These are phyloP conservation scores for Yarrowia sp. DNA, from an alignment of 805 yeast species.

Conservation along the genomic window DNA sequence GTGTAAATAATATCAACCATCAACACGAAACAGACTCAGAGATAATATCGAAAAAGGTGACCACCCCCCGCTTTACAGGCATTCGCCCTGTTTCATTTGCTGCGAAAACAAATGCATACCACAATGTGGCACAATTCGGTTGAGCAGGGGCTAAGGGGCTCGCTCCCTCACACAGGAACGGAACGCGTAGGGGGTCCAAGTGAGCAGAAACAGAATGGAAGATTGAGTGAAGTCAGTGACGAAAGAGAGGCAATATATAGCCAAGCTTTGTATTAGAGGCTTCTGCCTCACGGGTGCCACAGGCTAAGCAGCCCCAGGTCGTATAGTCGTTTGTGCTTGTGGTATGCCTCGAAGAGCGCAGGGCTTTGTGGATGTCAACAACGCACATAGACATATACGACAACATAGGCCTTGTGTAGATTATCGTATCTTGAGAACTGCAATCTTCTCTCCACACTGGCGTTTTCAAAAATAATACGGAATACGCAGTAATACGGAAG, in stretches of 20 bases:
- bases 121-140: not conserved
- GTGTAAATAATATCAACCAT: no score
- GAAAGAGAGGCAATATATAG: no score
- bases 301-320: not conserved
- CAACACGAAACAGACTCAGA: no score
- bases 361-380: not conserved
- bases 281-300: not conserved
- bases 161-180: not conserved
- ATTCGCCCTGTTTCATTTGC: not conserved
- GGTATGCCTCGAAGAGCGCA: constrained; percentile 5
- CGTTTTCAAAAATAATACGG: no score
- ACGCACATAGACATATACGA: not conserved
- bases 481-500: not conserved
- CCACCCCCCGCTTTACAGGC: not conserved
- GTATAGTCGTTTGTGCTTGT: not conserved
- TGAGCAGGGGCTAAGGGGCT: not conserved
- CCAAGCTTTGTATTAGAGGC: no score
- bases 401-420: not conserved
- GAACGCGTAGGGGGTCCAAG: no score
- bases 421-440: not conserved
- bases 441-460: no score
- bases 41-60: no score
- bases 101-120: not conserved
- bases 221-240: no score
- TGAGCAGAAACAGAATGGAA: no score